These are phyloP conservation scores for Raffaelea deltoideospora DNA, from an alignment of 2,329 filamentous ascomycete species.

Conservation along the genomic window DNA sequence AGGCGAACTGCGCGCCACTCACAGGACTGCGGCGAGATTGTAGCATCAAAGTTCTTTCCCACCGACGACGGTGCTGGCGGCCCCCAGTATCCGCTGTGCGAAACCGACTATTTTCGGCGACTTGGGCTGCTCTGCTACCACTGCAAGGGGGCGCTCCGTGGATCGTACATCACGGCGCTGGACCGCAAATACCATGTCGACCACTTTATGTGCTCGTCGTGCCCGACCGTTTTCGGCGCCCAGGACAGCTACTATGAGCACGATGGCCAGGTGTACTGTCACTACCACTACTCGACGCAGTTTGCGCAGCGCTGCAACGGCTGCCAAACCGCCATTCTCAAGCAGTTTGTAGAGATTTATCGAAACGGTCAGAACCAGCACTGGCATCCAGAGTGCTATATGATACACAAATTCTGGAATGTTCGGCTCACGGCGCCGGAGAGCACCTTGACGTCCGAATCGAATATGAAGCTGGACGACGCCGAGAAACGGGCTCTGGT, in stretches of 20 bases:
- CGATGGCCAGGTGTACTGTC: conserved; percentile 89
- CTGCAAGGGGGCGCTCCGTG: conserved; percentile 81
- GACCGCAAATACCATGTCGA: conserved; percentile 98
- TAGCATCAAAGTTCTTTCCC: conserved; percentile 97
- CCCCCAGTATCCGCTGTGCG: conserved; percentile 86
- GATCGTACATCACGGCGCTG: conserved; percentile 94
- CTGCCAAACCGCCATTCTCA: conserved; percentile 91
- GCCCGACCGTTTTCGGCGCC: conserved; percentile 92
- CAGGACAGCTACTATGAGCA: conserved; percentile 99
- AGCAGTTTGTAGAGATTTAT: conserved; percentile 98
- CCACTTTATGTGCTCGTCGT: conserved; percentile 96
- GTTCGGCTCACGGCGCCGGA: conserved; percentile 61
- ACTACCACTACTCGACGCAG: conserved; percentile 96
- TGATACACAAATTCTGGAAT: conserved; percentile 99
- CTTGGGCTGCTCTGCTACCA: conserved; percentile 83
- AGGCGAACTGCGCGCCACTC: background rate
- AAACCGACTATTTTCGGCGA: conserved; percentile 92
- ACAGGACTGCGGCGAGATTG: conserved; percentile 91
- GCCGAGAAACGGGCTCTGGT: conserved; percentile 57
- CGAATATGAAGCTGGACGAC: conserved; percentile 25
- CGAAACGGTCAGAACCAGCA: conserved; percentile 96
- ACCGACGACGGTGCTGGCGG: conserved; percentile 78
- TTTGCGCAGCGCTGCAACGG: conserved; percentile 95
- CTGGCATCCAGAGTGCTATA: conserved; percentile 99
- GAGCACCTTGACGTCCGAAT: conserved; percentile 22